Base-by-base conservation (phyloP, 805 yeast species). In the Saturnispora gosingensis region DNA sequence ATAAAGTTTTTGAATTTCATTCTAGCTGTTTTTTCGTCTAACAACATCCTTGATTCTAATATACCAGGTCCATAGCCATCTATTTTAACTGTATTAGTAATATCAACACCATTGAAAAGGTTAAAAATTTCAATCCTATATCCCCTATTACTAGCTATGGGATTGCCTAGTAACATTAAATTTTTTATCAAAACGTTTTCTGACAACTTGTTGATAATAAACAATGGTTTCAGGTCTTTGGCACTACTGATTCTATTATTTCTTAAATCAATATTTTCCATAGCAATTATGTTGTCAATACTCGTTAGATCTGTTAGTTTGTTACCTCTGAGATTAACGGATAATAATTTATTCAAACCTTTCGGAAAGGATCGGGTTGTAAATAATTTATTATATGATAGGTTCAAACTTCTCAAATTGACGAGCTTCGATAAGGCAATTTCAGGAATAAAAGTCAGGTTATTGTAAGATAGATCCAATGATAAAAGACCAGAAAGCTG, bases 51-150 rank as follows among this genome's bases (percentile, higher is more conserved):
- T 20, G 77, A 71, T 63, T 80, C 85, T 64, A 80, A 77, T 51
- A 80, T 77, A 1, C 84, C 83, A 0, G 85, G 84, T 49, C 75
- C 63, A 3, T 83, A 77, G 43, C 81, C 83, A 60, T 80, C 84
- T 38, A 80, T 75, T 56, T 75, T 76, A 53, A 80, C 59, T 7
- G 60, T 59, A 55, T 77, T 77, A 24, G 69, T 68, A 53, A 73
- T 73, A 52, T 69, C 72, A 39, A 76, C 74, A 8, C 82, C 83
- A 59, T 78, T 78, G 56, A 77, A 69, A 48, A 80, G 62, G 61
- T 80, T 79, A 65, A 80, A 80, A 13, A 80, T 60, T 44, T 80
- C 83, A 16, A 73, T 71, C 53, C 85, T 61, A 56, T 75, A 78
- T 57, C 74, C 69, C 66, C 79, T 48, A 45, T 59, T 61, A 20